A percentile compares a stretch with the other conserved stretches of the same genome.
These are phyloP conservation scores for Daldinia sp. DNA, from an alignment of 2,329 filamentous ascomycete species.

Conservation along the genomic window DNA sequence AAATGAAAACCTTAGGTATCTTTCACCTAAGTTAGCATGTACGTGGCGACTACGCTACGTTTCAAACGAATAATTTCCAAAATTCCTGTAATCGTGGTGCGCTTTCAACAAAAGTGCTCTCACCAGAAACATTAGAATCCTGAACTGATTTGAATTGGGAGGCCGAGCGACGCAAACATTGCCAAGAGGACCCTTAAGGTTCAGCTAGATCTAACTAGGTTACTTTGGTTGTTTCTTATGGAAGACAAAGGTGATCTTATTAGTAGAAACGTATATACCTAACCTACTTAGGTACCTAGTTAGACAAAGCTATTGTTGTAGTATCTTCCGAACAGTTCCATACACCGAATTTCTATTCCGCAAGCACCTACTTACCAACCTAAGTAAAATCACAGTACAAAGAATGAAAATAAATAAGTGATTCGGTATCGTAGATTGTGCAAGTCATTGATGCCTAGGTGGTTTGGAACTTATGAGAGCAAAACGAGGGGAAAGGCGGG, in stretches of 20 bases:
- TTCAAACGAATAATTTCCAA: background rate
- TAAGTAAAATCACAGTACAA: no score
- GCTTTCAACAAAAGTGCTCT: background rate
- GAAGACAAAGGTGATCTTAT: background rate
- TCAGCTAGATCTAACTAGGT: background rate
- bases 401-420: no score
- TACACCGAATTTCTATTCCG: no score
- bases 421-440: background rate
- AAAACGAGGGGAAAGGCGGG: background rate
- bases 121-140: background rate
- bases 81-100: background rate
- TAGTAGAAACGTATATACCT: background rate
- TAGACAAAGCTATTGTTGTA: background rate
- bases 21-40: no score
- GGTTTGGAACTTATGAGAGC: background rate
- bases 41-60: background rate
- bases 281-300: no score
- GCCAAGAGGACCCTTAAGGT: background rate
- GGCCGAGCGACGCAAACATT: background rate
- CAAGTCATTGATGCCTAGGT: slow-evolving; percentile 13
- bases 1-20: background rate
- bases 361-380: no score
- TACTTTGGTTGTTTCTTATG: no score
- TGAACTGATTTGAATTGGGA: background rate
- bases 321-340: background rate